Base-by-base conservation (phyloP, 345 rosid species). In the Hibiscus mutabilis region DNA sequence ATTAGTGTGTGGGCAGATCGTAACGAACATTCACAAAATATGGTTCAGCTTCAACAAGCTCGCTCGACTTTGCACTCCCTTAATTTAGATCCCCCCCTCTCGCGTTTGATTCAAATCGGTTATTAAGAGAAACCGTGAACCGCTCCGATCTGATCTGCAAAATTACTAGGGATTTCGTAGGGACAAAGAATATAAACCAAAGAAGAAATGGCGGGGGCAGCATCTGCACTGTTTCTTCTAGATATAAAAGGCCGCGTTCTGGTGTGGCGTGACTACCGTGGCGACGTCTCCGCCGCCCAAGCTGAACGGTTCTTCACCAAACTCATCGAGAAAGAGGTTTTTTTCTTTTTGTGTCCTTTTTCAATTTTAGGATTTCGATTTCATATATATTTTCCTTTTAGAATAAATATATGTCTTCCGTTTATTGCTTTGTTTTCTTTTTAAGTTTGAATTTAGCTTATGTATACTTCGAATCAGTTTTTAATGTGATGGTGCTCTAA, bases 241-340 rank as follows among this genome's bases (percentile, higher is more conserved):
- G 95, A 94, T 78, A 87, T 91, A 79, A 94, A 94, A 71, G 99
- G 99, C 24, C 96, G 91, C n/a, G 88, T 94, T 74, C 87, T 94
- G 61, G 89, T 91, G 31, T 94, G 99, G 98, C 97, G 93, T 29
- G 98, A 91, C 80, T 94, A 90, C 77, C 97, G 96, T 49, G 98
- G 97, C 19, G 97, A 94, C 35, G 96, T 91, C 78, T 78, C 97
- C 77, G 82, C 96, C 74, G 68, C 82, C 69, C 92, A 95, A 77
- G 96, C 97, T 42, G 97, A 92, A 74, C 89, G 90, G 22, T 95
- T 95, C 86, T 92, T 95, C 89, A 86, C 97, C 73, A 95, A 95
- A 75, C 91, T 95, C 78, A 90, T 92, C 75, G 97, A 90, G 73
- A 95, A 92, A 82, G 93, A 92, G 92, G 97, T 90, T 44, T 1